These are phyloP conservation scores for Zygosaccharomyces siamensis DNA, from an alignment of 805 yeast genomes.

Conservation along the genomic window DNA sequence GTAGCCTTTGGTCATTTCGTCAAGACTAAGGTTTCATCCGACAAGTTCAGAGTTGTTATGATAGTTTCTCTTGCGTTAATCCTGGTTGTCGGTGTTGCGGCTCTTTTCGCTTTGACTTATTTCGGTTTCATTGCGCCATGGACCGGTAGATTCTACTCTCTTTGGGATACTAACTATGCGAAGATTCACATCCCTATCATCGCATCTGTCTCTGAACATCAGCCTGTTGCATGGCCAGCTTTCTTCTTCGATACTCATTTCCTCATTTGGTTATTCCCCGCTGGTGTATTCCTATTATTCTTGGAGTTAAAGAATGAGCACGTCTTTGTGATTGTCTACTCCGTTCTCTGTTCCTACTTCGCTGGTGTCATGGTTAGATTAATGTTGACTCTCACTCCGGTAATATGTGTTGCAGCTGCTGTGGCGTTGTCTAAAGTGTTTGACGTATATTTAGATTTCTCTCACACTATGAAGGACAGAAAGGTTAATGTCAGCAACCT, in stretches of 20 bases:
- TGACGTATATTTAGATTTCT: constrained; percentile 73
- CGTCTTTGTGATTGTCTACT: constrained; percentile 84
- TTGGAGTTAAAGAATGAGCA: constrained; percentile 89
- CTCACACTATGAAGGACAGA: constrained; percentile 19
- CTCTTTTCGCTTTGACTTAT: constrained; percentile 74
- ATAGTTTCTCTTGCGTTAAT: constrained; percentile 54
- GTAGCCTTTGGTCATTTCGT: constrained; percentile 82
- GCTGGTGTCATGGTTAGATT: constrained; percentile 99
- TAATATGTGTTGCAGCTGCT: constrained; percentile 90
- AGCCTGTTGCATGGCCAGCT: constrained; percentile 99
- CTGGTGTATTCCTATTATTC: constrained; percentile 87
- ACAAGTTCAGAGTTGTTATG: constrained; percentile 68
- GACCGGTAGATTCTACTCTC: constrained; percentile 97
- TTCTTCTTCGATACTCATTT: constrained; percentile 91
- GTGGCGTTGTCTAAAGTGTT: constrained; percentile 80
- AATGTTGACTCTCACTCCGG: constrained; percentile 94
- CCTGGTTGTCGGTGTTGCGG: constrained; percentile 59
- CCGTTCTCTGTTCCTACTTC: constrained; percentile 91
- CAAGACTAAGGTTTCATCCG: constrained; percentile 63
- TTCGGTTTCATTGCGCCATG: constrained; percentile 97
- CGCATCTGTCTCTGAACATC: constrained; percentile 98
- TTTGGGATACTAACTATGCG: constrained; percentile 98
- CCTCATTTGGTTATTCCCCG: constrained; percentile 97
- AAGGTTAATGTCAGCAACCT: constrained; percentile 33
- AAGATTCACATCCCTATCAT: constrained; percentile 97